Conservation (phyloP, 2,329 filamentous ascomycete genomes). For the Parafenestella ontariensis region DNA sequence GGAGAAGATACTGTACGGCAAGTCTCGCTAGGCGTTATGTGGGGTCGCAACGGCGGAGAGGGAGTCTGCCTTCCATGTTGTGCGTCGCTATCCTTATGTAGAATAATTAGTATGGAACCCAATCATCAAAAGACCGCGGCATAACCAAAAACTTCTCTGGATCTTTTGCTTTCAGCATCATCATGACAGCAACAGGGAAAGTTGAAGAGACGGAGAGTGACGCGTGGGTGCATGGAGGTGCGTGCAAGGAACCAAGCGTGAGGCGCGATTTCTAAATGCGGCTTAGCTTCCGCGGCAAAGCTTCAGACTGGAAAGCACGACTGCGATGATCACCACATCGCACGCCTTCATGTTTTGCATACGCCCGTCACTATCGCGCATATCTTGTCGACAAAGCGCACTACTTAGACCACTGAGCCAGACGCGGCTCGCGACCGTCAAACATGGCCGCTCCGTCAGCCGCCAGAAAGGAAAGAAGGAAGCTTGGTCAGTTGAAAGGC, state of each 20-base stretch:
- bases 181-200: too few species aligned
- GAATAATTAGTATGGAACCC: too few species aligned
- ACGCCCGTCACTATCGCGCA: slow-evolving; percentile 16
- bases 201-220: neutral
- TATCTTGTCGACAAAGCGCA: slow-evolving; percentile 5
- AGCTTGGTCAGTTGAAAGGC: slow-evolving; percentile 22
- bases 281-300: slow-evolving; percentile 9
- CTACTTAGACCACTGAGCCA: slow-evolving; percentile 2
- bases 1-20: neutral
- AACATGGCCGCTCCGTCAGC: neutral
- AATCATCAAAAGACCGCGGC: too few species aligned
- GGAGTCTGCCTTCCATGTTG: too few species aligned
- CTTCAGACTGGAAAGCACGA: neutral
- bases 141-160: too few species aligned
- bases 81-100: too few species aligned
- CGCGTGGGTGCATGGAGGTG: slow-evolving; percentile 12
- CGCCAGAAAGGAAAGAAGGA: neutral
- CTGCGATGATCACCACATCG: slow-evolving; percentile 3
- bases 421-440: slow-evolving; percentile 4
- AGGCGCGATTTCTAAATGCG: slow-evolving; percentile 7
- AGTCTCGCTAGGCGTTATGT: slow-evolving; percentile 1
- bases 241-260: neutral
- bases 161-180: neutral
- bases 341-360: slow-evolving; percentile 26
- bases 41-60: neutral